These are phyloP conservation scores for Colletotrichum cuscutae DNA, from an alignment of 2,329 filamentous ascomycete genomes.

Conservation along the genomic window DNA sequence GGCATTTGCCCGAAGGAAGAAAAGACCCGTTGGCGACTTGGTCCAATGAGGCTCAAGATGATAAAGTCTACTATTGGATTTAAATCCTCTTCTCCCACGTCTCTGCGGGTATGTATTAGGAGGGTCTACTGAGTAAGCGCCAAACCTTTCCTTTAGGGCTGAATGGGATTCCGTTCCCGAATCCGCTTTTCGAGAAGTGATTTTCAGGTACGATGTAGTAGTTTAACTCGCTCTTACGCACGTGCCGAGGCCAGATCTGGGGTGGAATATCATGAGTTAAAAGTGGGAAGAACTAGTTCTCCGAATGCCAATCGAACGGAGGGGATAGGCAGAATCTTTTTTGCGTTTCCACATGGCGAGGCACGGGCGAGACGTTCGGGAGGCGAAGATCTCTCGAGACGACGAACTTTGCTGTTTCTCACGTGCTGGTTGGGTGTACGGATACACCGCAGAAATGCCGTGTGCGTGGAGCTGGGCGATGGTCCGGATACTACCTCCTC, in stretches of 20 bases:
- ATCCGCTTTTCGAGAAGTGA: constrained; percentile 6
- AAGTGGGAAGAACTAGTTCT: neutral
- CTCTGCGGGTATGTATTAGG: neutral
- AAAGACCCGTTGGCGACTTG: neutral
- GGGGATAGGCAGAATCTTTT: neutral
- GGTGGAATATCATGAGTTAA: neutral
- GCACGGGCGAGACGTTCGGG: neutral
- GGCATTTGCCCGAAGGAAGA: constrained; percentile 18
- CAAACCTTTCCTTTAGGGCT: neutral
- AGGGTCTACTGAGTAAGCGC: neutral
- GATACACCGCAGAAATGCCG: constrained; percentile 3
- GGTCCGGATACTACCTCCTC: neutral
- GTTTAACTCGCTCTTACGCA: neutral
- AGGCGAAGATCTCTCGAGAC: neutral
- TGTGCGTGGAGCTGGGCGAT: neutral
- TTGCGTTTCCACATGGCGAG: constrained; percentile 1
- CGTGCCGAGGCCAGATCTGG: neutral
- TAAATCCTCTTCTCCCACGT: neutral
- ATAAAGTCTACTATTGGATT: neutral
- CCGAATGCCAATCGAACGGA: constrained; percentile 9
- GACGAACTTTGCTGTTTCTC: neutral
- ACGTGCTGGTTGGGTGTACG: neutral
- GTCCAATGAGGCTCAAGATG: neutral
- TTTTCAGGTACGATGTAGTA: constrained; percentile 14
- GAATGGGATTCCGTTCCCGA: neutral